Evolutionary conservation across 306 rosid species (phyloP).

Genomic region (Arachis hypogaea): DNA sequence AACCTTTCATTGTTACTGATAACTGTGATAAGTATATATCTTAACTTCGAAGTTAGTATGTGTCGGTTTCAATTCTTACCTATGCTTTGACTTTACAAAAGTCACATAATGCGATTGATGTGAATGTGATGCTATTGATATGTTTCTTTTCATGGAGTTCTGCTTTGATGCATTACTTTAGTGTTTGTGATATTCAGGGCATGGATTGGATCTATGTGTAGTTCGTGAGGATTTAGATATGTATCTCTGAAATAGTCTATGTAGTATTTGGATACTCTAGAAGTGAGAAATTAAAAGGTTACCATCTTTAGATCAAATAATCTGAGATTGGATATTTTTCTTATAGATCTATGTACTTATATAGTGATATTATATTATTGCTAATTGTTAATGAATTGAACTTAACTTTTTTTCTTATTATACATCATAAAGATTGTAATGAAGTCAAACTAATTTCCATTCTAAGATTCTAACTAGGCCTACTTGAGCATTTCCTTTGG

Average conservation of each 20-base stretch:
- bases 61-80: constrained; percentile 3
- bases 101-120: background rate
- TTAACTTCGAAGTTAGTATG: constrained; percentile 6
- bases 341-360: background rate
- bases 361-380: background rate
- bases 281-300: too few species aligned
- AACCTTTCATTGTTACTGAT: too few species aligned
- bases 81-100: background rate
- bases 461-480: background rate
- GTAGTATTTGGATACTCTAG: background rate
- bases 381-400: background rate
- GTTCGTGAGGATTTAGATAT: background rate
- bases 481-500: background rate
- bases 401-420: background rate
- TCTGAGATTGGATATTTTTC: too few species aligned
- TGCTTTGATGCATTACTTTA: constrained; percentile 5
- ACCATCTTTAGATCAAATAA: too few species aligned
- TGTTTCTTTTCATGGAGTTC: background rate
- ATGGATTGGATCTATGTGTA: background rate
- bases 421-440: background rate
- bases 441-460: background rate
- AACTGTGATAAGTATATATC: background rate
- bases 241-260: background rate
- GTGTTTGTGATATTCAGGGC: background rate
- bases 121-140: constrained; percentile 2